Evolutionary conservation across 805 yeast species (phyloP).

Genomic region (Dipodascopsis uninucleata): DNA sequence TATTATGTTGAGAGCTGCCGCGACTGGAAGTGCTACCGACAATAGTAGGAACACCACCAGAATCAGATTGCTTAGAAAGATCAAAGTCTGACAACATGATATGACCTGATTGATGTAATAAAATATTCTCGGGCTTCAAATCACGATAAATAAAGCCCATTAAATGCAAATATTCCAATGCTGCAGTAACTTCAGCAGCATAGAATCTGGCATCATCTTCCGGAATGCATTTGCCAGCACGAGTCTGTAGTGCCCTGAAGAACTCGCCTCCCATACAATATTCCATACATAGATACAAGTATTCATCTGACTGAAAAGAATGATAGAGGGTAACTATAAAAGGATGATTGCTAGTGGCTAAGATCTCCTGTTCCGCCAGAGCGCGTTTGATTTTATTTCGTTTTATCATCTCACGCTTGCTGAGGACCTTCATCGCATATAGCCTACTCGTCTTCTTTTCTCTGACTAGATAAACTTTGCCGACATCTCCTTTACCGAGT

Average conservation of each 20-base stretch:
- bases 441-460: constrained; percentile 71
- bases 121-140: constrained; percentile 91
- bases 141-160: constrained; percentile 98
- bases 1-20: constrained; percentile 39
- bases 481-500: constrained; percentile 97
- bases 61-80: constrained; percentile 80
- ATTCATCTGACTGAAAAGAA: constrained; percentile 91
- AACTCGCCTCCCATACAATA: constrained; percentile 99
- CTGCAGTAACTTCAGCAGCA: constrained; percentile 96
- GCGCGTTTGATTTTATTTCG: constrained; percentile 93
- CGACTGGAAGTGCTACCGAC: constrained; percentile 36
- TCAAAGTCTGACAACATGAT: constrained; percentile 97
- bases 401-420: constrained; percentile 89
- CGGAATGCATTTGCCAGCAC: constrained; percentile 76
- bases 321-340: constrained; percentile 94
- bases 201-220: constrained; percentile 91
- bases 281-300: constrained; percentile 92
- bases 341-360: constrained; percentile 94
- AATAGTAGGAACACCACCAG: constrained; percentile 72
- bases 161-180: constrained; percentile 87
- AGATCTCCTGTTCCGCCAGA: constrained; percentile 91
- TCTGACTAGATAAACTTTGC: constrained; percentile 87
- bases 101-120: constrained; percentile 94
- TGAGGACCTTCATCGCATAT: constrained; percentile 89
- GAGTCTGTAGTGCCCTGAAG: constrained; percentile 89